phyloP scores from a whole-genome alignment of 768 basidiomycete genomes.

The Lanmaoa rubissima region DNA sequence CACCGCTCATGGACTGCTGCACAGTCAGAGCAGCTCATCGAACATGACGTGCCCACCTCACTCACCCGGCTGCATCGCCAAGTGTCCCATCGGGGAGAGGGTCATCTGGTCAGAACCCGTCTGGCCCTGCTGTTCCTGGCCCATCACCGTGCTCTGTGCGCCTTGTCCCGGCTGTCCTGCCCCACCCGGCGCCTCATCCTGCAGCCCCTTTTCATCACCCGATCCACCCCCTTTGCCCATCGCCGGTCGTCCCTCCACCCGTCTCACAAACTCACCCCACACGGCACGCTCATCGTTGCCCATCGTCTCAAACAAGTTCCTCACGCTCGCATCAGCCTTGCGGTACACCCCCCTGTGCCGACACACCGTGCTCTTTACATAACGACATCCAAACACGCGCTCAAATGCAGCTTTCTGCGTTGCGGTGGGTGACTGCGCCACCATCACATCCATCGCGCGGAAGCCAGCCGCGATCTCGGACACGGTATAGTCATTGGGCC shows the following conservation, averaged over 20 bases:
- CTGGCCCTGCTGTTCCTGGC: slow-evolving; percentile 22
- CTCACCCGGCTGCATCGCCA: slow-evolving; percentile 20
- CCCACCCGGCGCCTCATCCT: slow-evolving; percentile 14
- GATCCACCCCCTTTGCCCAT: slow-evolving; percentile 29
- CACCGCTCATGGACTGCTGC: slow-evolving; percentile 11
- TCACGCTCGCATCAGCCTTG: slow-evolving; percentile 47
- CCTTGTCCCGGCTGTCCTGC: slow-evolving; percentile 3
- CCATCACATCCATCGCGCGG: slow-evolving; percentile 44
- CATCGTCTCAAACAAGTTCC: slow-evolving; percentile 52
- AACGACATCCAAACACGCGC: slow-evolving; percentile 66
- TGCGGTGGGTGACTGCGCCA: slow-evolving; percentile 37
- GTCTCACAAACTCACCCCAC: slow-evolving; percentile 68
- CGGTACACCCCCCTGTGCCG: slow-evolving; percentile 69
- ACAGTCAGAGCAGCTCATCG: not conserved
- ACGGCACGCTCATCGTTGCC: slow-evolving; percentile 55
- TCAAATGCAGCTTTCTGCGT: slow-evolving; percentile 70
- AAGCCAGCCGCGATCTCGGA: slow-evolving; percentile 63
- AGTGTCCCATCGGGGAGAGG: slow-evolving; percentile 16
- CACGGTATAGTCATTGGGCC: slow-evolving; percentile 77
- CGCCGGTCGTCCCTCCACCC: slow-evolving; percentile 50
- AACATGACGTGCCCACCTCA: not conserved
- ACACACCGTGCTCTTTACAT: slow-evolving; percentile 74
- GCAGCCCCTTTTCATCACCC: slow-evolving; percentile 23
- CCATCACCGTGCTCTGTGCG: not conserved
- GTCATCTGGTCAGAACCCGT: slow-evolving; percentile 16